These are phyloP conservation scores for Nannizzia gypsea DNA, from an alignment of 2,329 filamentous ascomycete species.

Conservation along the genomic window DNA sequence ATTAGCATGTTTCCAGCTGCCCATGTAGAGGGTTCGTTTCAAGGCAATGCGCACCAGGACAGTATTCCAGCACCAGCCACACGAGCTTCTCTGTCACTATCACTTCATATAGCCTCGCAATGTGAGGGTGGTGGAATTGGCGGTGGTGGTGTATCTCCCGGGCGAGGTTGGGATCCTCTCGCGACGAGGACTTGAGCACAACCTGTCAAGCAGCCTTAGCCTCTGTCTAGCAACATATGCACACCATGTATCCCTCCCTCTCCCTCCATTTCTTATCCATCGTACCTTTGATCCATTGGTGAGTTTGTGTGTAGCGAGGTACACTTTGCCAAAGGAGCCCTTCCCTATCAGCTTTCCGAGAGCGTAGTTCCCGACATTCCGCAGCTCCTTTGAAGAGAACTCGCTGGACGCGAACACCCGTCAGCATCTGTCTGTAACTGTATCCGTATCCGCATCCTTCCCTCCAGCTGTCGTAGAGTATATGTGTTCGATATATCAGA, in stretches of 20 bases:
- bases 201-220: slow-evolving; percentile 46
- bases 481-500: too few relatives aligned
- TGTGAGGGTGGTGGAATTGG: slow-evolving; percentile 95
- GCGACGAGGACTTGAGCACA: slow-evolving; percentile 94
- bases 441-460: too few relatives aligned
- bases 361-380: slow-evolving; percentile 87
- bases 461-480: not conserved
- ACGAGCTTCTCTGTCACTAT: slow-evolving; percentile 92
- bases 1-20: slow-evolving; percentile 6
- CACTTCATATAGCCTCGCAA: slow-evolving; percentile 91
- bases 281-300: slow-evolving; percentile 91
- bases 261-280: not conserved
- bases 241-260: not conserved
- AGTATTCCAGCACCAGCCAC: slow-evolving; percentile 95
- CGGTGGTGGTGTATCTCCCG: slow-evolving; percentile 97
- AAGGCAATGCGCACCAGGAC: slow-evolving; percentile 52
- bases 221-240: not conserved
- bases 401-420: slow-evolving; percentile 48
- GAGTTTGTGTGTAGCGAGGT: slow-evolving; percentile 89
- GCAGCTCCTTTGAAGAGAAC: slow-evolving; percentile 83
- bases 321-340: slow-evolving; percentile 96
- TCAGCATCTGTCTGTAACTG: not conserved
- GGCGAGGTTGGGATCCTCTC: slow-evolving; percentile 87
- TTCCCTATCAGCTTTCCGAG: slow-evolving; percentile 89
- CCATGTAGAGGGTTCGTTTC: not conserved